A percentile compares a stretch with the other conserved stretches of the same genome.
These are phyloP conservation scores for Aulographum hederae DNA, from an alignment of 2,329 filamentous ascomycete genomes.

Conservation along the genomic window DNA sequence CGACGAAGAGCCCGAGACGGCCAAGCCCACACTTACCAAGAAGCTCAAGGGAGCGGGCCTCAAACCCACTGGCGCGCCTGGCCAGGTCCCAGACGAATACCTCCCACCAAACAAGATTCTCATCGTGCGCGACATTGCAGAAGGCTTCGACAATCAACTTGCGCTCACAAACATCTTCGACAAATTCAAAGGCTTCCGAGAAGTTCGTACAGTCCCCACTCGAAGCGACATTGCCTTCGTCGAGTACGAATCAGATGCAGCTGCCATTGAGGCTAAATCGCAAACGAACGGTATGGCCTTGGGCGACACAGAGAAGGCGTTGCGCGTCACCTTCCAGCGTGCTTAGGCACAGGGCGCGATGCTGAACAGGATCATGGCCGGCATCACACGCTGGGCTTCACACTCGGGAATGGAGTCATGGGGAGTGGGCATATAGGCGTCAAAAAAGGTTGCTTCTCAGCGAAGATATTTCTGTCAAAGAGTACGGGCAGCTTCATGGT, in stretches of 20 bases:
- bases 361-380: too few relatives aligned
- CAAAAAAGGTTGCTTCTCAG: too few relatives aligned
- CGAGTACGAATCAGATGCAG: conserved; percentile 81
- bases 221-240: conserved; percentile 77
- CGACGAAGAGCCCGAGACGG: conserved; percentile 26
- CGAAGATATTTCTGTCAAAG: too few relatives aligned
- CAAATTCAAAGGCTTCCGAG: conserved; percentile 83
- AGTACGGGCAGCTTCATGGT: too few relatives aligned
- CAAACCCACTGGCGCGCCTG: conserved; percentile 49
- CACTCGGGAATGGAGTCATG: too few relatives aligned
- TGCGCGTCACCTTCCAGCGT: conserved; percentile 97
- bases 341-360: too few relatives aligned
- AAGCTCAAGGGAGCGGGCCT: conserved; percentile 54
- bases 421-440: too few relatives aligned
- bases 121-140: conserved; percentile 82
- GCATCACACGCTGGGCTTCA: too few relatives aligned
- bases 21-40: conserved; percentile 25
- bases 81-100: conserved; percentile 91
- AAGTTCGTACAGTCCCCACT: conserved; percentile 76
- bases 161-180: conserved; percentile 64
- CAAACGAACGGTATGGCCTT: conserved; percentile 72
- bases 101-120: conserved; percentile 93
- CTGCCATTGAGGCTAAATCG: conserved; percentile 87
- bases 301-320: conserved; percentile 52
- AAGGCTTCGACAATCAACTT: conserved; percentile 70